Base-by-base conservation (phyloP, 2,329 filamentous ascomycete genomes). In the Domatiomyces globalis region DNA sequence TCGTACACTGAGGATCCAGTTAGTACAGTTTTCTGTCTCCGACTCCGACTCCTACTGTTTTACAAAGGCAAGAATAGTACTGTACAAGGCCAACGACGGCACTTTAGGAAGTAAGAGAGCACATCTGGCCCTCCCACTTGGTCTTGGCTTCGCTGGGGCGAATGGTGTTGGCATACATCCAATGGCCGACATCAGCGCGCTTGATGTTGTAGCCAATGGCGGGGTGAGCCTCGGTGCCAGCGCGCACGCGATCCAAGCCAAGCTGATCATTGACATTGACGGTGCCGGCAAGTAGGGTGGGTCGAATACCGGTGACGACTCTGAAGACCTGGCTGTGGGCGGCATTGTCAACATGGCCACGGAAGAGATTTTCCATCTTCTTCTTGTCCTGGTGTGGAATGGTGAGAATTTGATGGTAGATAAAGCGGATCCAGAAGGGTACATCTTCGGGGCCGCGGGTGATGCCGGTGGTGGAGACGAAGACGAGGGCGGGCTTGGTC, bases 321-420 rank as follows among this genome's bases (percentile, higher is more conserved):
- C 46, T 46, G 42, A 57, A 58, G 27, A 58, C 33, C 27, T 50
- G 49, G 50, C 67, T 64, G 60, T 65, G 67, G 1, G 59, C 54
- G 46, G 51, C 50, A 57, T 68, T 68, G 49, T n/a, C 36, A 42
- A n/a, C 10, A n/a, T n/a, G 3, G 15, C 39, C n/a, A 56, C 62
- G 49, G 59, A 60, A 52, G 64, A 59, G 36, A 63, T 29, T 52
- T 52, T 70, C 68, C 66, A 69, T 69, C 4, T 60, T 56, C 51
- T 52, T 56, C 61, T 70, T 70, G 51, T 70, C 67, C 5, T 9
- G 25, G 47, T 61, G 67, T 57, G 56, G 50, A 63, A 69, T 33
- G 64, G 46, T 4, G 57, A 64, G 19, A 49, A 54, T 51, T 56
- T 61, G 17, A 64, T 62, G 56, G 46, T 69, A 69, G 29, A 69